A percentile compares a stretch with the other conserved stretches of the same genome.
These are phyloP conservation scores for Nicotiana benthamiana DNA, from an alignment of 257 asterid species.

Conservation along the genomic window DNA sequence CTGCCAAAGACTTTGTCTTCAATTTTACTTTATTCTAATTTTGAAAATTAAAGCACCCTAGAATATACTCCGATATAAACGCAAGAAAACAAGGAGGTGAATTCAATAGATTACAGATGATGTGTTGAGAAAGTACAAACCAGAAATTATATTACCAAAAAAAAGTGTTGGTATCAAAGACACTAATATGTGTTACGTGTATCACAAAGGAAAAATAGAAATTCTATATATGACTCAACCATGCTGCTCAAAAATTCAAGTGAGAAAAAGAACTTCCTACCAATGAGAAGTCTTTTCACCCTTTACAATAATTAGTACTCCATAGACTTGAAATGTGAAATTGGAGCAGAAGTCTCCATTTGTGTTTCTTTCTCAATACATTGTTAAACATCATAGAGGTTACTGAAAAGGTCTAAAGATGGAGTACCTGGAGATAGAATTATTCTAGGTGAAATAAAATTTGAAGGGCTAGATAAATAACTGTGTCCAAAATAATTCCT, in stretches of 20 bases:
- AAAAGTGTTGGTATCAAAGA: background rate
- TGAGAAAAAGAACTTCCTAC: background rate
- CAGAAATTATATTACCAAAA: background rate
- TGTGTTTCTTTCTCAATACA: background rate
- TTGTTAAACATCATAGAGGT: constrained; percentile 48
- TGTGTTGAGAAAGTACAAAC: background rate
- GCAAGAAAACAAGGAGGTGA: background rate
- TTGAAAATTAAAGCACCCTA: background rate
- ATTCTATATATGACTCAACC: background rate
- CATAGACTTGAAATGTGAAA: too few relatives aligned
- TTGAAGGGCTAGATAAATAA: constrained; percentile 51
- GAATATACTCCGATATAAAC: background rate
- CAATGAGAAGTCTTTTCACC: too few relatives aligned
- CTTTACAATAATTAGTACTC: too few relatives aligned
- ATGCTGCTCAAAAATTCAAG: background rate
- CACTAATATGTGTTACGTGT: background rate
- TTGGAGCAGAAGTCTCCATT: background rate
- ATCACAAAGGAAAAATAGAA: background rate
- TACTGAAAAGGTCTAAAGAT: constrained; percentile 51
- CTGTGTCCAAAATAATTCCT: constrained; percentile 30
- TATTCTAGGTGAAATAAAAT: constrained; percentile 49
- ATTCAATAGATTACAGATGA: background rate
- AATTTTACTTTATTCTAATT: background rate
- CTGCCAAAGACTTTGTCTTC: background rate
- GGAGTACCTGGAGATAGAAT: constrained; percentile 56